Evolutionary conservation across 129 eudicot genomes (phyloP).

Genomic region (Centaurea solstitialis): DNA sequence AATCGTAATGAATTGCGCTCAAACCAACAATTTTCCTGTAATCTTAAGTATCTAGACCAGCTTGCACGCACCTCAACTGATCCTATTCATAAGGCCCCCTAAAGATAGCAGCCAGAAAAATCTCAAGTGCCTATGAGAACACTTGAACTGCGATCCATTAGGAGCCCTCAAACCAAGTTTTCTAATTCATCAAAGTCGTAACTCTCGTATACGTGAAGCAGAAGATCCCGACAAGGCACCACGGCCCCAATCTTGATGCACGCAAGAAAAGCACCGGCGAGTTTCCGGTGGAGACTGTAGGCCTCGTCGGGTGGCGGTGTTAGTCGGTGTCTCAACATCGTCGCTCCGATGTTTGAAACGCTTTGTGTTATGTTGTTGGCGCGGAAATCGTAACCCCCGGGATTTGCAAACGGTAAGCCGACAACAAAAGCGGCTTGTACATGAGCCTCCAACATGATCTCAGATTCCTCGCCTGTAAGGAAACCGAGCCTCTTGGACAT

Average conservation of each 20-base stretch:
- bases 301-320: slow-evolving; percentile 99
- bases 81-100: not conserved
- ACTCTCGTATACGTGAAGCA: slow-evolving; percentile 62
- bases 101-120: not conserved
- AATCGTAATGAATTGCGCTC: not conserved
- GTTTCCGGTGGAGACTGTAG: slow-evolving; percentile 92
- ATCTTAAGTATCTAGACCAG: not conserved
- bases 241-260: slow-evolving; percentile 92
- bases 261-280: slow-evolving; percentile 96
- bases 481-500: slow-evolving; percentile 93
- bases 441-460: slow-evolving; percentile 89
- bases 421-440: slow-evolving; percentile 92
- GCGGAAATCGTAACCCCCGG: slow-evolving; percentile 80
- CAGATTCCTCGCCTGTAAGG: slow-evolving; percentile 78
- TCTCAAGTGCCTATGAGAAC: not conserved
- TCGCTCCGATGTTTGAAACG: slow-evolving; percentile 77
- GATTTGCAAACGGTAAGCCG: slow-evolving; percentile 81
- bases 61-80: not conserved
- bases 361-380: slow-evolving; percentile 78
- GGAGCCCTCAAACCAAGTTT: not conserved
- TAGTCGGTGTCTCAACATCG: slow-evolving; percentile 88
- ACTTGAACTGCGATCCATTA: not conserved
- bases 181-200: slow-evolving; percentile 60
- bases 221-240: slow-evolving; percentile 82
- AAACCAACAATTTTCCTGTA: not conserved